A percentile compares a stretch with the other conserved stretches of the same genome.
phyloP scores from a whole-genome alignment of 371 early-diverging fungal genomes.

The Mucor sp. region DNA sequence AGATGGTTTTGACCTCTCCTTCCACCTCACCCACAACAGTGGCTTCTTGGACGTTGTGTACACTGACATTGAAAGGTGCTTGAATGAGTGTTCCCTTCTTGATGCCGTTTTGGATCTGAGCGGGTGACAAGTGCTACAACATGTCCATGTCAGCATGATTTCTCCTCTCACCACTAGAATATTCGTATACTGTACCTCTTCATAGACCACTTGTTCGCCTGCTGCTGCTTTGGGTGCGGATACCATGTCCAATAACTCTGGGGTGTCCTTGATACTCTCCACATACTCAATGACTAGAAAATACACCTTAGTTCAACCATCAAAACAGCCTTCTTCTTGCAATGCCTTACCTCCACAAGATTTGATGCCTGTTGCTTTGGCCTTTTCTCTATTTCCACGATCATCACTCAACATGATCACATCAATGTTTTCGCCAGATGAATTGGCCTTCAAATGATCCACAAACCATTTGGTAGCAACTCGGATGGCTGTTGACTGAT shows the following conservation, averaged over 20 bases:
- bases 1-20: conserved; percentile 72
- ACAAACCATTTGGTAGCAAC: conserved; percentile 83
- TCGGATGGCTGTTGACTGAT: conserved; percentile 72
- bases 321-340: not conserved
- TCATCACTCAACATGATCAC: conserved; percentile 90
- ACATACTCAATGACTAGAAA: conserved; percentile 56
- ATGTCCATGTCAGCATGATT: not conserved
- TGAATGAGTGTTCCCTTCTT: conserved; percentile 80
- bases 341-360: conserved; percentile 56
- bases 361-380: conserved; percentile 64
- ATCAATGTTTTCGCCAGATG: conserved; percentile 31
- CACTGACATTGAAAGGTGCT: conserved; percentile 80
- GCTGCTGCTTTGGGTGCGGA: conserved; percentile 57
- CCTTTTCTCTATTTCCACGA: conserved; percentile 79
- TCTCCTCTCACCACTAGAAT: not conserved
- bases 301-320: not conserved
- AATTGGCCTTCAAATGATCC: conserved; percentile 60
- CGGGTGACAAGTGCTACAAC: conserved; percentile 67
- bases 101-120: conserved; percentile 84
- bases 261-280: conserved; percentile 52
- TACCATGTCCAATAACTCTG: conserved; percentile 91
- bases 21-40: conserved; percentile 76
- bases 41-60: conserved; percentile 89
- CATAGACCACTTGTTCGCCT: conserved; percentile 56
- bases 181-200: conserved; percentile 40